Conservation (phyloP, 2,329 filamentous ascomycete species). For the Diaporthe sp. region DNA sequence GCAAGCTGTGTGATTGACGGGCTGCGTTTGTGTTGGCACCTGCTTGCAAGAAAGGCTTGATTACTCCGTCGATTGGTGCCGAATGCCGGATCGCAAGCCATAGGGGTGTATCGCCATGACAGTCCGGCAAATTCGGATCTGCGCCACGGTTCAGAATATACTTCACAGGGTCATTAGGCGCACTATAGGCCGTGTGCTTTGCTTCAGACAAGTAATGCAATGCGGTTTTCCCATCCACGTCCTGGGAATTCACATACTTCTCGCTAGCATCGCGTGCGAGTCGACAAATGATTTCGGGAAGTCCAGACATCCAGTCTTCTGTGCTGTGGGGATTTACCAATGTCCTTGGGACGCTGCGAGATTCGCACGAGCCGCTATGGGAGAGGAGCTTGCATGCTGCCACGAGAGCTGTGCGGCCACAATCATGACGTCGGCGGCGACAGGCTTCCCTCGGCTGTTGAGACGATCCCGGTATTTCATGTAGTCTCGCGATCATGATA, state of each 20-base stretch:
- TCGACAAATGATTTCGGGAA: background rate
- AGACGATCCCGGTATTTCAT: background rate
- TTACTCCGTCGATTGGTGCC: background rate
- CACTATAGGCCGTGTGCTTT: accelerated
- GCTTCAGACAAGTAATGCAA: background rate
- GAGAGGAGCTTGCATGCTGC: background rate
- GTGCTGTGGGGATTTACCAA: accelerated
- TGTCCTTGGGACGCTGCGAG: background rate
- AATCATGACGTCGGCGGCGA: too few species aligned
- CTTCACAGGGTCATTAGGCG: background rate
- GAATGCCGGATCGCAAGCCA: too few species aligned
- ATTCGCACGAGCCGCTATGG: too few species aligned
- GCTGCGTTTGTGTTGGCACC: too few species aligned
- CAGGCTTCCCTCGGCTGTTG: too few species aligned
- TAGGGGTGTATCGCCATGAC: background rate
- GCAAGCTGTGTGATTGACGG: too few species aligned
- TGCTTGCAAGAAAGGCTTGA: background rate
- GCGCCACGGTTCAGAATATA: background rate
- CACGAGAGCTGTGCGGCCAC: background rate
- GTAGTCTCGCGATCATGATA: background rate
- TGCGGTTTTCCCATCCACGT: background rate
- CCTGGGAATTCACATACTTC: background rate
- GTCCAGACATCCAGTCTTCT: background rate
- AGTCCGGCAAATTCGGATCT: background rate
- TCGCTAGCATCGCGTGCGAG: background rate